Evolutionary conservation across 768 basidiomycete genomes (phyloP).

Genomic region (Terana coerulea): DNA sequence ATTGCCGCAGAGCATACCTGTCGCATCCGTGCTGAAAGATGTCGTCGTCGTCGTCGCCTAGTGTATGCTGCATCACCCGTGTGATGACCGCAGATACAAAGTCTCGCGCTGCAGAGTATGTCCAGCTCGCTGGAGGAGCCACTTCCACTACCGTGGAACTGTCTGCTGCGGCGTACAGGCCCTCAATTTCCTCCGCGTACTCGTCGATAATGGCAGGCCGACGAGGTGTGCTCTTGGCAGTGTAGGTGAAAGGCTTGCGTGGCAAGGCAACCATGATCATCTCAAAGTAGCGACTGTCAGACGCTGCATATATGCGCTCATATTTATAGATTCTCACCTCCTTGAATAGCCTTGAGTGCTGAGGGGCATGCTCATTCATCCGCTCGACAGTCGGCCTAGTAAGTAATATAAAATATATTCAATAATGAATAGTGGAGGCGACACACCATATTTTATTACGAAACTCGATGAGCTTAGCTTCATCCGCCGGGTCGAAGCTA

Average conservation of each 20-base stretch:
- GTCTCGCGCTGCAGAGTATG: slow-evolving; percentile 13
- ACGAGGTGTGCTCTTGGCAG: slow-evolving; percentile 37
- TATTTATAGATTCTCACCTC: too few relatives aligned
- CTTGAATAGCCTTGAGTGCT: slow-evolving; percentile 44
- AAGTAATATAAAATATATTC: slow-evolving; percentile 9
- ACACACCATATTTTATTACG: slow-evolving; percentile 21
- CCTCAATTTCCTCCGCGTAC: slow-evolving; percentile 39
- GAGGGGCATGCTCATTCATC: slow-evolving; percentile 39
- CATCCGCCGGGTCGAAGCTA: slow-evolving; percentile 23
- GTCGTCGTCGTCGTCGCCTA: slow-evolving; percentile 34
- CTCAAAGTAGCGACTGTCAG: slow-evolving; percentile 16
- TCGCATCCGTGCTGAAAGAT: slow-evolving; percentile 40
- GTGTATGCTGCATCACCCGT: slow-evolving; percentile 25
- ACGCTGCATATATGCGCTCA: neutral
- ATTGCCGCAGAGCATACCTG: slow-evolving; percentile 28
- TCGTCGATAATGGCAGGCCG: slow-evolving; percentile 33
- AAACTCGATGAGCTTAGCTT: slow-evolving; percentile 20
- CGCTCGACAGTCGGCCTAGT: slow-evolving; percentile 39
- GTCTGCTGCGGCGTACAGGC: slow-evolving; percentile 30
- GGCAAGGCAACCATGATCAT: slow-evolving; percentile 41
- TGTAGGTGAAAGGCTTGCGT: slow-evolving; percentile 39
- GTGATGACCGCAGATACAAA: slow-evolving; percentile 32
- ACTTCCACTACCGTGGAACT: slow-evolving; percentile 29
- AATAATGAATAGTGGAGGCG: neutral
- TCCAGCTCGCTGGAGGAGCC: slow-evolving; percentile 25